Evolutionary conservation across 1,284 basidiomycete genomes (phyloP).

Genomic region (Peniophora sp.): DNA sequence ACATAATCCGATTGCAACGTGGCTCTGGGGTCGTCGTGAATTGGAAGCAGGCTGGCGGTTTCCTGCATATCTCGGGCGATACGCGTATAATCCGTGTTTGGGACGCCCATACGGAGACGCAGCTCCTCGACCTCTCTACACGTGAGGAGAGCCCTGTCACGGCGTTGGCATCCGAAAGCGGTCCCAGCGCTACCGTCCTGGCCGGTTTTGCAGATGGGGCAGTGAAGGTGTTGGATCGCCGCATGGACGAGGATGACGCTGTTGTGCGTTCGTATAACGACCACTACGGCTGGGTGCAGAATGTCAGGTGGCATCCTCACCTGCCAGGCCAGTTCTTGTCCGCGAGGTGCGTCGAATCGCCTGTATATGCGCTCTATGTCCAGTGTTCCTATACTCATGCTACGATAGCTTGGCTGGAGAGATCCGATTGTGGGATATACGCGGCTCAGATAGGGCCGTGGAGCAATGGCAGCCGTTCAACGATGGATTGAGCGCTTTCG

Average conservation of each 20-base stretch:
- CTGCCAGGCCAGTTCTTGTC: constrained; percentile 75
- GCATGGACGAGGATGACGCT: constrained; percentile 79
- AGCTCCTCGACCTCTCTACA: constrained; percentile 80
- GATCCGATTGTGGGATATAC: constrained; percentile 89
- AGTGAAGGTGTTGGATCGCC: constrained; percentile 88
- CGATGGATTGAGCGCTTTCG: constrained; percentile 76
- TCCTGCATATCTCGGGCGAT: constrained; percentile 86
- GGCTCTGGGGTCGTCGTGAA: constrained; percentile 84
- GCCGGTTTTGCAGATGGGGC: constrained; percentile 92
- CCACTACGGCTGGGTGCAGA: constrained; percentile 89
- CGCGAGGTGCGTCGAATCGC: constrained; percentile 56
- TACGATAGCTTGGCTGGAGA: constrained; percentile 75
- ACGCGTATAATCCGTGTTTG: constrained; percentile 85
- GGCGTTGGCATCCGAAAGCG: constrained; percentile 74
- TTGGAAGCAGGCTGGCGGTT: constrained; percentile 90
- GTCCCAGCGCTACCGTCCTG: constrained; percentile 75
- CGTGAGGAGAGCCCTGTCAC: constrained; percentile 89
- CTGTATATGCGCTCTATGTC: constrained; percentile 1
- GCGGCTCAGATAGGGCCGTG: constrained; percentile 56
- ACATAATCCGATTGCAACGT: constrained; percentile 64
- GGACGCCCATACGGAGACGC: constrained; percentile 91
- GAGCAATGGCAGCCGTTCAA: constrained; percentile 64
- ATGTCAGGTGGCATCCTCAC: constrained; percentile 80
- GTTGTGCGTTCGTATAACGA: constrained; percentile 78
- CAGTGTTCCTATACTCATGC: constrained; percentile 2